phyloP scores from a whole-genome alignment of 2,329 filamentous ascomycete genomes.

The Pestalotiopsis sp. region DNA sequence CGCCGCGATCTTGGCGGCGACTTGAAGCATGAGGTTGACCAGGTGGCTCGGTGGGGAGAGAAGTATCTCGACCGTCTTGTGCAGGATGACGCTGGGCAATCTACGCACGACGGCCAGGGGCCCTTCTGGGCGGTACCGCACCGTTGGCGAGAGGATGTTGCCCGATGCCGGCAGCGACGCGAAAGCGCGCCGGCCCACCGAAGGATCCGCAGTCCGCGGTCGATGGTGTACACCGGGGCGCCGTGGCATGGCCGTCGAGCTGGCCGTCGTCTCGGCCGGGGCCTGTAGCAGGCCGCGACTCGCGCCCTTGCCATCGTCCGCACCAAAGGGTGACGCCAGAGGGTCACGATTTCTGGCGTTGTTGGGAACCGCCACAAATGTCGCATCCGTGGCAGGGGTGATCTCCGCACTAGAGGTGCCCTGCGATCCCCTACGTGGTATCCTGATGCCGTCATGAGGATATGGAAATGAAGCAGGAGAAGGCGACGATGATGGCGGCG shows the following conservation, averaged over 20 bases:
- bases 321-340: conserved; percentile 13
- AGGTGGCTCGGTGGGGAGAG: conserved; percentile 81
- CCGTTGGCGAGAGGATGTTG: conserved; percentile 62
- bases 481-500: conserved; percentile 45
- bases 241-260: conserved; percentile 34
- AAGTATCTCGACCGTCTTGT: conserved; percentile 76
- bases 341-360: conserved; percentile 26
- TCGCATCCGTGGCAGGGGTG: conserved; percentile 33
- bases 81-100: conserved; percentile 67
- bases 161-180: conserved; percentile 71
- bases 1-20: conserved; percentile 74
- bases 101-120: conserved; percentile 50
- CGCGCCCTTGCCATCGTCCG: conserved; percentile 11
- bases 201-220: conserved; percentile 54
- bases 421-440: conserved; percentile 33
- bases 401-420: conserved; percentile 34
- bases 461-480: conserved; percentile 36
- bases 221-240: conserved; percentile 52
- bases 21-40: conserved; percentile 76
- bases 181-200: conserved; percentile 57
- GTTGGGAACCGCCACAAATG: conserved; percentile 31
- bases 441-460: conserved; percentile 41
- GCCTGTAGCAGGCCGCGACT: conserved; percentile 12
- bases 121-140: conserved; percentile 36
- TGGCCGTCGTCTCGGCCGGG: conserved; percentile 12